These are phyloP conservation scores for Fusarium succisae DNA, from an alignment of 2,329 filamentous ascomycete genomes.

Conservation along the genomic window DNA sequence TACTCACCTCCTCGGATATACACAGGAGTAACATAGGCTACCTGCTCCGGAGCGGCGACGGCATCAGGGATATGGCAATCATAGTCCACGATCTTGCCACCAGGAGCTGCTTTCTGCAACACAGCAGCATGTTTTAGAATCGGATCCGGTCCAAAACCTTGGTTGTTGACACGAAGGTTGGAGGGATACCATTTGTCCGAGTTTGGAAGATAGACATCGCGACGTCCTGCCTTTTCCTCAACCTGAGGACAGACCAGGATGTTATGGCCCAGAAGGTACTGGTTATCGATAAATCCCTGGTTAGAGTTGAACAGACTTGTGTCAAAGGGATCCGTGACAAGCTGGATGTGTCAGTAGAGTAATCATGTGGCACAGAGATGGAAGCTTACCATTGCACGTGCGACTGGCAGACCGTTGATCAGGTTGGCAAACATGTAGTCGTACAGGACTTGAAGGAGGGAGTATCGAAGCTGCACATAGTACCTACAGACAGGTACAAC, in stretches of 20 bases:
- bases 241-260: neutral
- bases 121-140: neutral
- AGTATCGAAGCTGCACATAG: neutral
- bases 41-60: neutral
- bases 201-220: neutral
- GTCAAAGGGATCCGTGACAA: neutral
- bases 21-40: neutral
- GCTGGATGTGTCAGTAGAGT: neutral
- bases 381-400: neutral
- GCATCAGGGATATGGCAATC: neutral
- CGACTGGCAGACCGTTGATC: neutral
- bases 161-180: neutral
- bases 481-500: neutral
- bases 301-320: neutral
- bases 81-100: neutral
- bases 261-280: neutral
- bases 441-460: neutral
- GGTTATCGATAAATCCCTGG: neutral
- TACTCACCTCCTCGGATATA: neutral
- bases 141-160: neutral
- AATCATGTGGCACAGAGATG: accelerated
- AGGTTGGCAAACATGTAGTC: slow-evolving; percentile 6
- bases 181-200: neutral
- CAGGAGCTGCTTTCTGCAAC: neutral
- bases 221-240: neutral